A percentile compares a stretch with the other conserved stretches of the same genome.
These are phyloP conservation scores for Thelephora terrestris DNA, from an alignment of 1,284 basidiomycete genomes.

Conservation along the genomic window DNA sequence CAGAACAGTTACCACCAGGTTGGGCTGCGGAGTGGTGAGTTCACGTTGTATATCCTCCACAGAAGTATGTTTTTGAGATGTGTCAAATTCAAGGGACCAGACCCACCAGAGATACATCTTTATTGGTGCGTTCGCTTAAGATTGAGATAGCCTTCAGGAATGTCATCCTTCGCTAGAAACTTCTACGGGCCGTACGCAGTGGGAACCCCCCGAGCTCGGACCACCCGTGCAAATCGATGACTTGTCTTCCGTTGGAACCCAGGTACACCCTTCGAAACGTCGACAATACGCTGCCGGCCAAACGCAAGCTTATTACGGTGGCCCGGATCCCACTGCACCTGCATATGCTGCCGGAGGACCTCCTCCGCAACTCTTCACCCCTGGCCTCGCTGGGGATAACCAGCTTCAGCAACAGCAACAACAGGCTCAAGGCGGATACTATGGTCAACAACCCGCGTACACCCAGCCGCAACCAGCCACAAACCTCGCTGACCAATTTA, in stretches of 20 bases:
- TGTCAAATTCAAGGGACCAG: slow-evolving; percentile 53
- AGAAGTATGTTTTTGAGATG: slow-evolving; percentile 8
- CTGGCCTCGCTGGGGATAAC: slow-evolving; percentile 60
- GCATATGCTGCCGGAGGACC: slow-evolving; percentile 33
- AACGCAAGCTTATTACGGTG: slow-evolving; percentile 77
- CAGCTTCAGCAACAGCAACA: slow-evolving; percentile 50
- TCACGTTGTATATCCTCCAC: slow-evolving; percentile 2
- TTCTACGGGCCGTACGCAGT: slow-evolving; percentile 51
- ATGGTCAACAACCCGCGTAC: slow-evolving; percentile 33
- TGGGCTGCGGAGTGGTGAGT: slow-evolving; percentile 84
- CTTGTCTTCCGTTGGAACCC: slow-evolving; percentile 28
- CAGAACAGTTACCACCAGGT: slow-evolving; percentile 73
- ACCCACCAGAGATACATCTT: slow-evolving; percentile 78
- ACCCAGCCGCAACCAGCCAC: slow-evolving; percentile 44
- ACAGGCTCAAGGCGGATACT: slow-evolving; percentile 34
- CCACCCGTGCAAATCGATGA: slow-evolving; percentile 29
- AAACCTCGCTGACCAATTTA: slow-evolving; percentile 76
- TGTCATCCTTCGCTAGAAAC: slow-evolving; percentile 28
- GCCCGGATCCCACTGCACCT: slow-evolving; percentile 22
- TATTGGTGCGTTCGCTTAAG: slow-evolving; percentile 44
- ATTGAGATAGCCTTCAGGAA: background rate
- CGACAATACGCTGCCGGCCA: slow-evolving; percentile 88
- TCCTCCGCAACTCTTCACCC: slow-evolving; percentile 73
- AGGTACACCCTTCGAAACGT: slow-evolving; percentile 44
- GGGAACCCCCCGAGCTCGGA: slow-evolving; percentile 44